phyloP scores from a whole-genome alignment of 768 basidiomycete species.

The Leccinum variicolor region DNA sequence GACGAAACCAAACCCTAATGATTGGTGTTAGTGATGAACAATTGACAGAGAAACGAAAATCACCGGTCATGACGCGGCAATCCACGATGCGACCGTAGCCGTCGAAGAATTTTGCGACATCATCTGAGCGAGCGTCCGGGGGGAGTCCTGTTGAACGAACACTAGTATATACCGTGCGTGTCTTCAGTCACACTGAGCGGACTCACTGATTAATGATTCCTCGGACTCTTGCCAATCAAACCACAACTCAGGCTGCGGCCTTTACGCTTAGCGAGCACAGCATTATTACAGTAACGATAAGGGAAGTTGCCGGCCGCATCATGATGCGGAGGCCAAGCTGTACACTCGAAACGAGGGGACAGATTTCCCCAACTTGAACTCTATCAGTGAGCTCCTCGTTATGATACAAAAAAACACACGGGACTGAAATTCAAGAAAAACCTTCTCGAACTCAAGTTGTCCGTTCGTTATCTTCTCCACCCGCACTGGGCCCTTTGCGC shows the following conservation, averaged over 20 bases:
- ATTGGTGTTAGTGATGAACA: constrained; percentile 14
- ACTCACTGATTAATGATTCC: constrained; percentile 49
- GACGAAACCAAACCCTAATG: constrained; percentile 88
- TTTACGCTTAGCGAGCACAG: too few relatives aligned
- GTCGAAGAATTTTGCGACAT: constrained; percentile 86
- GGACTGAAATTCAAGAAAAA: neutral
- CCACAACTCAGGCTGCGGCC: too few relatives aligned
- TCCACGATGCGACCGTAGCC: constrained; percentile 87
- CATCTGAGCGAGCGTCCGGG: constrained; percentile 76
- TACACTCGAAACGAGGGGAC: neutral
- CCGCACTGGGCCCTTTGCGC: neutral
- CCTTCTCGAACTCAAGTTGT: neutral
- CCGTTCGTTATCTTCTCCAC: neutral
- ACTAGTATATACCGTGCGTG: neutral
- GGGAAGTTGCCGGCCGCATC: too few relatives aligned
- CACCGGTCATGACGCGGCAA: constrained; percentile 93
- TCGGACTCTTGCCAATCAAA: too few relatives aligned
- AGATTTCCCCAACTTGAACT: neutral
- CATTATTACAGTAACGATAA: too few relatives aligned
- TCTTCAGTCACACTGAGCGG: constrained; percentile 4
- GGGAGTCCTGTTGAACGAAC: constrained; percentile 59
- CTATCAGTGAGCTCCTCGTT: neutral
- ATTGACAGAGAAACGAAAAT: constrained; percentile 21
- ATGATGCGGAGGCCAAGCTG: too few relatives aligned
- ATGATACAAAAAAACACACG: neutral